phyloP scores from a whole-genome alignment of 2,329 filamentous ascomycete species.

The Cladosporium sp. region DNA sequence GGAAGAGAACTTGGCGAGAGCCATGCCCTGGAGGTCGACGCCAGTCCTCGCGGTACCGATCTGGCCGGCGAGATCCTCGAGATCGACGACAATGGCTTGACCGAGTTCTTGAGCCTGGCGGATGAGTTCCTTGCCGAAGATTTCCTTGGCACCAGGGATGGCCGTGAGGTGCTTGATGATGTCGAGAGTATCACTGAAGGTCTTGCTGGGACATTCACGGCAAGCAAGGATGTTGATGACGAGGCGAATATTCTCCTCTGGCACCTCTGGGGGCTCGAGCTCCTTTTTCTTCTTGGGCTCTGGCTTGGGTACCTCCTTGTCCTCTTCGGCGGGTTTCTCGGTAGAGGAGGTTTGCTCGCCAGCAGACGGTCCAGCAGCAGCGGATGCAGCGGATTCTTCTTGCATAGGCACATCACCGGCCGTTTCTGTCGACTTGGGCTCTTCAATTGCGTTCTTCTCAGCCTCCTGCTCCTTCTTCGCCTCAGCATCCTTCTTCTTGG shows the following conservation, averaged over 20 bases:
- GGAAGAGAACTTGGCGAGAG: slow-evolving; percentile 91
- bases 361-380: slow-evolving; percentile 12
- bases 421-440: slow-evolving; percentile 10
- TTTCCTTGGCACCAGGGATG: slow-evolving; percentile 81
- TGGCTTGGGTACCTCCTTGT: slow-evolving; percentile 39
- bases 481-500: slow-evolving; percentile 73
- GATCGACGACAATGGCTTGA: slow-evolving; percentile 76
- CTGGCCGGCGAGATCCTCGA: slow-evolving; percentile 79
- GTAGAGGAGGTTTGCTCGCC: slow-evolving; percentile 17
- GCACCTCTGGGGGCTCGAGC: slow-evolving; percentile 77
- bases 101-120: slow-evolving; percentile 81
- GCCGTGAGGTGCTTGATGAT: slow-evolving; percentile 98
- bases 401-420: slow-evolving; percentile 18
- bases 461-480: slow-evolving; percentile 36
- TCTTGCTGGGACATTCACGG: slow-evolving; percentile 94
- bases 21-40: slow-evolving; percentile 92
- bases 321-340: slow-evolving; percentile 26
- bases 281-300: slow-evolving; percentile 51
- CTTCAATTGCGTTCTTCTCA: slow-evolving; percentile 20
- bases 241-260: slow-evolving; percentile 81
- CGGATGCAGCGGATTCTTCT: slow-evolving; percentile 20
- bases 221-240: slow-evolving; percentile 97
- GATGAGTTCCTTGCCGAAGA: slow-evolving; percentile 91
- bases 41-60: slow-evolving; percentile 83
- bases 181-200: slow-evolving; percentile 93